These are phyloP conservation scores for Clitocybe nebularis DNA, from an alignment of 1,284 basidiomycete species.

Conservation along the genomic window DNA sequence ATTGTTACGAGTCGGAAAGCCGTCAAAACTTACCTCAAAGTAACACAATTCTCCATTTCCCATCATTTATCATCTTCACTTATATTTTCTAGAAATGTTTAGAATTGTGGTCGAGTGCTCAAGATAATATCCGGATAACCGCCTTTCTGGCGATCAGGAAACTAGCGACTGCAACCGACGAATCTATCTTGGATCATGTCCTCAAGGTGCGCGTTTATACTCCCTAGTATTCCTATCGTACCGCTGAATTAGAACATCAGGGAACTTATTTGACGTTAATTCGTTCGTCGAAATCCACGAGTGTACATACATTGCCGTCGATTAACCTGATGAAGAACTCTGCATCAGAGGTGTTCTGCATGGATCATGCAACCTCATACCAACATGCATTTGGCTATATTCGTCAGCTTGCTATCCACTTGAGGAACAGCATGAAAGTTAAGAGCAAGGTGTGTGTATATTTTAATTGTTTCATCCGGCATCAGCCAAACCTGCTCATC, in stretches of 20 bases:
- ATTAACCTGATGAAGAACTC: conserved; percentile 99
- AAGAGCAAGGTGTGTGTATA: conserved; percentile 65
- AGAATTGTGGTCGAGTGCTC: conserved; percentile 75
- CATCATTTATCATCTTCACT: not conserved
- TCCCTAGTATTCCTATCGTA: not conserved
- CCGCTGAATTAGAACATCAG: conserved; percentile 32
- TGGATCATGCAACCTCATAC: conserved; percentile 75
- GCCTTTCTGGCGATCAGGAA: conserved; percentile 86
- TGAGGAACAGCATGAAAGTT: conserved; percentile 88
- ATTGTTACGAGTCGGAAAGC: conserved; percentile 80
- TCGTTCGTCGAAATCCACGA: conserved; percentile 80
- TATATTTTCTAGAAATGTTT: conserved; percentile 61
- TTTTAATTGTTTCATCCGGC: conserved; percentile 8
- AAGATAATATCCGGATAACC: conserved; percentile 83
- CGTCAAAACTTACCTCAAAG: conserved; percentile 83
- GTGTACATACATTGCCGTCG: conserved; percentile 83
- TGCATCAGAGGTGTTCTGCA: conserved; percentile 86
- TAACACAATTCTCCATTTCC: conserved; percentile 25
- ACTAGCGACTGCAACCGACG: conserved; percentile 78
- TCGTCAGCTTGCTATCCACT: conserved; percentile 90
- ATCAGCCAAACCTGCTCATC: conserved; percentile 4
- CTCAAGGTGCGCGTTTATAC: conserved; percentile 62
- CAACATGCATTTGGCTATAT: conserved; percentile 98
- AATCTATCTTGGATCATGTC: conserved; percentile 79
- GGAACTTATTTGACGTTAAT: conserved; percentile 85